Evolutionary conservation across 2,329 filamentous ascomycete species (phyloP), one percentile per base, ranked within the genome.

Genomic region (Penicillium sp.): DNA sequence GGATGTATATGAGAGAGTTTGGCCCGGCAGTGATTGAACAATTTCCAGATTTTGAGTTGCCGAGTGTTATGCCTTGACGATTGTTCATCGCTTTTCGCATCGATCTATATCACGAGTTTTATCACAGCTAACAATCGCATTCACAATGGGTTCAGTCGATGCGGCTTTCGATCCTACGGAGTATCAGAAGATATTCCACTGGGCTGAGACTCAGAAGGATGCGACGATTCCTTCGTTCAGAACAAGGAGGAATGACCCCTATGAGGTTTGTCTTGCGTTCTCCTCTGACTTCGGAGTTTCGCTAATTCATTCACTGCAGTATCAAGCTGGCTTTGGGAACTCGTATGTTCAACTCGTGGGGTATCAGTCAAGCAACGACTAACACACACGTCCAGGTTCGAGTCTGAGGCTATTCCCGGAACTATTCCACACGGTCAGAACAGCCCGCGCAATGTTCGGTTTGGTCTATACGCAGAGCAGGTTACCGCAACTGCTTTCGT

Each of bases 201-300:
- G 85, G 85, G 85, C 84, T 0, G 84, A 86, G 69, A 86, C 85
- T n/a, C 85, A 87, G 66, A 81, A 86, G 68, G 80, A 87, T 69
- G 85, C 82, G 0, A 69, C 77, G 0, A 81, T 86, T 29, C 85
- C 84, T 11, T 85, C 84, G 0, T 87, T 87, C 66, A 78, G 75
- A 3, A 80, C 77, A 63, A 81, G 79, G 72, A 84, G 74, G 73
- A 87, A 85, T 65, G 83, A 85, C 69, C 83, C 83, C 41, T 85
- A 85, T 70, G 73, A 83, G 72, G 81, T 82, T 73, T 67, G 68
- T 69, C 63, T 35, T 35, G 44, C 29, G 38, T n/a, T 30, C n/a
- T 15, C 6, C 79, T 81, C 72, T 67, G 67, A 68, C 63, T n/a
- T 11, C 5, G 26, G 30, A 19, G 15, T 45, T 7, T 23, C 7